Base-by-base conservation (phyloP, 805 yeast species). In the Monosporozyma siamensis region DNA sequence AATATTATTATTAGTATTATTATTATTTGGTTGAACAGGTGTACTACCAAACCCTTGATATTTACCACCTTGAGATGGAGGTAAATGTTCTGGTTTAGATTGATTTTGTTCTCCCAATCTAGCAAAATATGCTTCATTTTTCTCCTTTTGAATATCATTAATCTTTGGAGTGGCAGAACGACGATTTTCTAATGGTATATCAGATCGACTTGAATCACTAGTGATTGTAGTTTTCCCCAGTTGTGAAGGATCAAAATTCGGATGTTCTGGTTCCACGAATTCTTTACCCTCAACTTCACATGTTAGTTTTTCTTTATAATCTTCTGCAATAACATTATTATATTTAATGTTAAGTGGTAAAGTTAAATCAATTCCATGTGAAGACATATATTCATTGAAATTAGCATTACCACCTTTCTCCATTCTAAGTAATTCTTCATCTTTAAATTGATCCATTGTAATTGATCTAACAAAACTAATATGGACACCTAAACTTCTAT, bases 391-490 rank as follows among this genome's bases (percentile, higher is more conserved):
- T 44, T 67, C 69, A 24, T 69, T 74, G 53, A 92, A 84, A 21
- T 75, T 75, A 42, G 76, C 82, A 58, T 92, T 92, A 18, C 98
- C 98, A 44, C 98, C 98, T 46, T 77, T 66, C 57, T 90, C 97
- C 97, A 92, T 90, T 46, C 94, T 71, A 50, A 75, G 66, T 44
- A 89, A 72, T 62, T 92, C 98, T 32, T 89, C 95, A 4, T 87
- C 81, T 67, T 90, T 92, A 71, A 94, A 92, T 68, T 88, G 97
- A 65, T 92, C 98, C 98, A 92, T 92, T 6, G 97, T 92, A 53
- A 92, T 89, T 22, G 95, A 83, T 59, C 98, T 74, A 29, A 92
- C 97, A 68, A 92, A 92, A 34, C 97, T 89, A 44, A 92, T 80
- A 62, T 92, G 98, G 34, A 92, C 98, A 31, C 98, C 98, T 38